phyloP scores from a whole-genome alignment of 2,329 filamentous ascomycete genomes.

The Rhinocladiella mackenziei region DNA sequence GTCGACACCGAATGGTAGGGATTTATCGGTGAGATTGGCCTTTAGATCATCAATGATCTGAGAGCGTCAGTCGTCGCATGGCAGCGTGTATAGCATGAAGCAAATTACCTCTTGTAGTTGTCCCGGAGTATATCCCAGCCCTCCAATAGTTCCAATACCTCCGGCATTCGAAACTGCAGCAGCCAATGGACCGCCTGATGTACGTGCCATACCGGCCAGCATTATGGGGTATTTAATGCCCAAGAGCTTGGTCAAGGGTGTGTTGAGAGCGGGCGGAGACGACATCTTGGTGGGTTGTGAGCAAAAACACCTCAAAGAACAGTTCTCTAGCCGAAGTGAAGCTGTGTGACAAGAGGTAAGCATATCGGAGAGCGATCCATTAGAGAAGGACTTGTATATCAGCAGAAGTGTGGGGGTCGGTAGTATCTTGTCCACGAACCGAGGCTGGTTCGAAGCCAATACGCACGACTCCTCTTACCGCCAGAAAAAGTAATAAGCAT shows the following conservation, averaged over 20 bases:
- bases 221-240: constrained; percentile 84
- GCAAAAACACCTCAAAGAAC: not conserved
- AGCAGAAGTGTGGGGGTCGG: not conserved
- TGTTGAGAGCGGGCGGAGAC: constrained; percentile 56
- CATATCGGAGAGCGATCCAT: not conserved
- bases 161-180: constrained; percentile 87
- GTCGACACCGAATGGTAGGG: constrained; percentile 84
- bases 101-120: constrained; percentile 58
- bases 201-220: constrained; percentile 89
- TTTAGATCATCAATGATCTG: constrained; percentile 85
- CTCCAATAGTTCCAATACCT: constrained; percentile 64
- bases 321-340: not conserved
- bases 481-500: too few relatives aligned
- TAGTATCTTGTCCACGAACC: not conserved
- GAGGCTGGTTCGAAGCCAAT: not conserved
- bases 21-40: constrained; percentile 60
- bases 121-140: constrained; percentile 66
- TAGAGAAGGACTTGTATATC: not conserved
- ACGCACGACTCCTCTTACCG: too few relatives aligned
- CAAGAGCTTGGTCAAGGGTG: constrained; percentile 73
- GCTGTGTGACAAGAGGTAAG: not conserved
- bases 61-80: constrained; percentile 52
- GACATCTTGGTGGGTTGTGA: constrained; percentile 25
- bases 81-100: not conserved
- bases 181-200: constrained; percentile 71